Evolutionary conservation across 345 rosid species (phyloP), one percentile per base, ranked within the genome.

Genomic region (Crucihimalaya himalaica): DNA sequence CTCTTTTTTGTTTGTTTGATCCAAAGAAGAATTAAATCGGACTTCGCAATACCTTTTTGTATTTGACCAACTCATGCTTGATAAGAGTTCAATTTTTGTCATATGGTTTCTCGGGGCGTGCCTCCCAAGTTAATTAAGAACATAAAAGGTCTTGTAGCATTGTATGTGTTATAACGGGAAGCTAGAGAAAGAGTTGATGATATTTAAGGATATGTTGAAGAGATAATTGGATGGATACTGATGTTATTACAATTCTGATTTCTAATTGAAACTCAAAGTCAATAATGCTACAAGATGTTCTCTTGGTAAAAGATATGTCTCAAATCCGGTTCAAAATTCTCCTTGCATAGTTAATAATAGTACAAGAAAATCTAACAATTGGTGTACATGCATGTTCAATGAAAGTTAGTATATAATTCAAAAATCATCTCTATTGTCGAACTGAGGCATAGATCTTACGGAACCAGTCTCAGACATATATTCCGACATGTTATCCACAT

Each of bases 391-490:
- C n/a, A n/a, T n/a, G 12, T 47, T 66, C 43, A 66, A 21, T 19
- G 19, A 46, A 65, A 65, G 15, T 56, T 47, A 45, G 71, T n/a
- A n/a, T n/a, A n/a, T n/a, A n/a, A n/a, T 52, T 70, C 66, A 76
- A 71, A 77, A 77, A 9, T 71, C 76, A 39, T 65, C 76, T 47
- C 76, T 70, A 50, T 45, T 50, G 35, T 47, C 74, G 23, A 60
- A 31, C 28, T 69, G 70, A 70, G 74, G 61, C 58, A 62, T 71
- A 12, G 46, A 77, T 37, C 76, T 77, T 2, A 80, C 70, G 0
- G 84, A 84, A 13, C 77, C 83, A 2, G 73, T 59, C 18, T 84
- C 91, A 3, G 85, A 82, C 50, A 54, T 78, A 8, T 18, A 31
- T 54, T 84, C 87, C 0, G 71, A 50, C 67, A 70, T 77, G 29